These are phyloP conservation scores for Suhomyces panamericanus DNA, from an alignment of 1,139 yeast genomes.

Conservation along the genomic window DNA sequence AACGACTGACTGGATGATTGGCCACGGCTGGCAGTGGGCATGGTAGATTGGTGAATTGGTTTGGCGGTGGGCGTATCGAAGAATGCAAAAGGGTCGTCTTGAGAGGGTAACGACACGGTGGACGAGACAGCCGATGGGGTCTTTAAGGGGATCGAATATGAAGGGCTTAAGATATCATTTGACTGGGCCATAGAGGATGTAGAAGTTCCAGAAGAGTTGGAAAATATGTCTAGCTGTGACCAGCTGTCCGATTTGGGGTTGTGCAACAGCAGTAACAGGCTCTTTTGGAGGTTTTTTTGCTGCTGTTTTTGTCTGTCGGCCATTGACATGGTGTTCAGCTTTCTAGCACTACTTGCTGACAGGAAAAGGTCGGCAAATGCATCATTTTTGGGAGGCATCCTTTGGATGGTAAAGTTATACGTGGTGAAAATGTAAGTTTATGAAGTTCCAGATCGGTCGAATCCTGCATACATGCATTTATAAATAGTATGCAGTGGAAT, in stretches of 20 bases:
- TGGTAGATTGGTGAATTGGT: neutral
- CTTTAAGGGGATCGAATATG: constrained; percentile 11
- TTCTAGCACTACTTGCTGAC: constrained; percentile 27
- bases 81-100: constrained; percentile 23
- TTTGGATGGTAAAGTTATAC: neutral
- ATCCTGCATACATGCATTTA: constrained; percentile 1
- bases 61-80: constrained; percentile 11
- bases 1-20: constrained; percentile 15
- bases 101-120: constrained; percentile 6
- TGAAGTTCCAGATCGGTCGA: neutral
- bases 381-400: constrained; percentile 44
- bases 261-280: constrained; percentile 10
- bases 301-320: constrained; percentile 24
- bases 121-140: constrained; percentile 7
- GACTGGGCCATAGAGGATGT: constrained; percentile 2
- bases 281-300: neutral
- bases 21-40: neutral
- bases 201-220: constrained; percentile 8
- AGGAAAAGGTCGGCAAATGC: constrained; percentile 50
- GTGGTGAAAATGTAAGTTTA: neutral
- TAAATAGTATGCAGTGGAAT: too few relatives aligned
- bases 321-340: constrained; percentile 19
- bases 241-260: constrained; percentile 15
- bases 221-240: constrained; percentile 24
- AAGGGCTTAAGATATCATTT: constrained; percentile 2